Evolutionary conservation across 768 basidiomycete genomes (phyloP), one percentile per base, ranked within the genome.

Genomic region (Hypholoma sublateritium): DNA sequence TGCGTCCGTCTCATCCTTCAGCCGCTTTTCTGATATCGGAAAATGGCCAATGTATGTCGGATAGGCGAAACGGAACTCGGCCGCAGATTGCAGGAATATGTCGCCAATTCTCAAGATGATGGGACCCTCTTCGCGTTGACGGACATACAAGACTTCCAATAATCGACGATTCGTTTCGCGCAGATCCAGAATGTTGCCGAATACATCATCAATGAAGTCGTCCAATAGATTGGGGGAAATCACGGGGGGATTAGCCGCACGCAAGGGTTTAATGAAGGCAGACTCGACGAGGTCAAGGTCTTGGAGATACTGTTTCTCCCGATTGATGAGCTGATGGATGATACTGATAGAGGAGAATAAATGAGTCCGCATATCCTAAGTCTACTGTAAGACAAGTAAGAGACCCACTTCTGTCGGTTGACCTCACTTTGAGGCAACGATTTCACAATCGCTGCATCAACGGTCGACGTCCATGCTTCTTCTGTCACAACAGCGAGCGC

Each of bases 71-170:
- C 91, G 81, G 74, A 97, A 97, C 64, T 95, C 91, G 5, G 90
- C 84, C 0, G 94, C 95, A 5, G 90, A 88, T 24, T 88, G 83
- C 37, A 97, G 76, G 68, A 96, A 93, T 46, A 97, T 83, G 65
- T 96, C 94, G 0, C 96, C 95, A 21, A 98, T 90, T 41, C 82
- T 80, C 59, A 86, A 81, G 35, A 98, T 91, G 51, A 97, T 81
- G 0, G 90, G 88, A 0, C 81, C 83, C 59, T 95, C 88, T 67
- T 97, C 94, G 60, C 73, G 88, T 67, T 98, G 93, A 28, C 94
- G 85, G 41, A 93, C 88, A 62, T 88, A 85, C 74, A 98, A 82
- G 3, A 89, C 83, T 65, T 95, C 92, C 14, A 98, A 79, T n/a
- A 97, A 77, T 11, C 86, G 80, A 28, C 85, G 80, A 64, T 90